These are phyloP conservation scores for Eucalyptus pauciflora DNA, from an alignment of 345 rosid species.

Conservation along the genomic window DNA sequence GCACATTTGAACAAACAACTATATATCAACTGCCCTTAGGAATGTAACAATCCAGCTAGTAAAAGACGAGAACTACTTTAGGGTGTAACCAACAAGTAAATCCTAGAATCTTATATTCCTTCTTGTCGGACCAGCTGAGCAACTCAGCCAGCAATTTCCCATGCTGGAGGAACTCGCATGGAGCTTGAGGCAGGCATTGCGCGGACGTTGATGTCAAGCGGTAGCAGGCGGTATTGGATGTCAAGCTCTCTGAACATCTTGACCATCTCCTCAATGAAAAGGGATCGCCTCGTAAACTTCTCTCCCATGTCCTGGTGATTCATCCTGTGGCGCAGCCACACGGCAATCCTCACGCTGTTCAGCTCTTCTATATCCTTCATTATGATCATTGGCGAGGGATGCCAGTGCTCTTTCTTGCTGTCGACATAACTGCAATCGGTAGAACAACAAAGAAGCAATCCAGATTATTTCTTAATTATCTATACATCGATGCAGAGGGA, in stretches of 20 bases:
- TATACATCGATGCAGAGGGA: no score
- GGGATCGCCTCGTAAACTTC: neutral
- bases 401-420: slow-evolving; percentile 74
- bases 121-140: neutral
- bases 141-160: neutral
- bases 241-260: neutral
- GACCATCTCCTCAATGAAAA: neutral
- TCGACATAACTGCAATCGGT: slow-evolving; percentile 36
- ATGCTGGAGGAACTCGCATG: slow-evolving; percentile 10
- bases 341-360: no score
- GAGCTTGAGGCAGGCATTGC: neutral
- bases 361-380: neutral
- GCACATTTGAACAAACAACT: neutral
- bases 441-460: neutral
- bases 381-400: slow-evolving; percentile 17
- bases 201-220: neutral
- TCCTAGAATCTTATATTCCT: neutral
- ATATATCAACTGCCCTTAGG: neutral
- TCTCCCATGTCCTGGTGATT: neutral
- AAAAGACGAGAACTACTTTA: neutral
- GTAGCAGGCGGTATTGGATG: neutral
- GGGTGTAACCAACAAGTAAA: neutral
- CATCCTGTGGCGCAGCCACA: neutral
- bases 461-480: neutral
- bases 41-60: neutral